Evolutionary conservation across 2,329 filamentous ascomycete species (phyloP).

Genomic region (Colletotrichum sp.): DNA sequence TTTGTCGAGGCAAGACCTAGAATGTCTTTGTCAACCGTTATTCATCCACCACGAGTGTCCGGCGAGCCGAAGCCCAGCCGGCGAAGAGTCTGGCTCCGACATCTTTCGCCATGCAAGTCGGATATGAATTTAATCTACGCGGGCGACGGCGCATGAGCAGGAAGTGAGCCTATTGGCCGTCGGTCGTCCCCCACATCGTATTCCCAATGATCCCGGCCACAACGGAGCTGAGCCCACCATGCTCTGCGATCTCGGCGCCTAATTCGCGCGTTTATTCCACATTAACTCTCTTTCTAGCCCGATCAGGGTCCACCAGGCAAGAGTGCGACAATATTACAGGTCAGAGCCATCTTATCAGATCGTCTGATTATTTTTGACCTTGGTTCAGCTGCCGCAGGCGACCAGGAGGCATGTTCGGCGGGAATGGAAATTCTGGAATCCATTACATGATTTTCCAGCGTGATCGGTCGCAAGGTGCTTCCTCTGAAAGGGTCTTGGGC

Average conservation of each 20-base stretch:
- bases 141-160: not conserved
- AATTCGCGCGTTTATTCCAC: not conserved
- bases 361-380: not conserved
- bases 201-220: not conserved
- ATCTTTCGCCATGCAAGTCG: not conserved
- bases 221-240: not conserved
- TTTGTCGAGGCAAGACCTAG: not conserved
- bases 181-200: not conserved
- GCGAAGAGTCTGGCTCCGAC: not conserved
- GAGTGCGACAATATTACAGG: not conserved
- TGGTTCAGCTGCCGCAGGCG: not conserved
- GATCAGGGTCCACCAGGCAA: too few relatives aligned
- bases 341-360: not conserved
- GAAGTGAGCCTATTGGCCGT: not conserved
- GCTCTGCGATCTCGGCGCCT: not conserved
- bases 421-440: not conserved
- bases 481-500: not conserved
- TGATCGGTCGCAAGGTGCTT: not conserved
- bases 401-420: not conserved
- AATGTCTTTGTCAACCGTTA: not conserved
- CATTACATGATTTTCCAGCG: not conserved
- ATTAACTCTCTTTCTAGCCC: not conserved
- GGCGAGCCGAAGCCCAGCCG: not conserved
- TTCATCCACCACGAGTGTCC: not conserved
- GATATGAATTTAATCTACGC: not conserved